Percentiles rank a stretch among this genome's conserved stretches.
Conservation (phyloP, 2,329 filamentous ascomycete species). For the Arthrocladium fulminans region DNA sequence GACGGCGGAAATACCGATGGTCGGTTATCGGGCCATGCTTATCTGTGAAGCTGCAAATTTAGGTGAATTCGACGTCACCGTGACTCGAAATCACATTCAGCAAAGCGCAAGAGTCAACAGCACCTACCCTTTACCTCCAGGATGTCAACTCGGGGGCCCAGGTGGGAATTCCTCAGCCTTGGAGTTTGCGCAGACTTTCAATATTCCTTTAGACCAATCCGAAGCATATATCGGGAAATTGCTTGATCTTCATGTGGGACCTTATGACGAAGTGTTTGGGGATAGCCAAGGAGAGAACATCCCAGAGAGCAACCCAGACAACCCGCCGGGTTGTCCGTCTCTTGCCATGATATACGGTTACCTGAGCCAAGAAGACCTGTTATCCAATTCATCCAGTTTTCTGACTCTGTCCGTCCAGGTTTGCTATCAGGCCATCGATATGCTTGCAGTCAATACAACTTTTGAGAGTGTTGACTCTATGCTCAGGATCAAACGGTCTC, state of each 20-base stretch:
- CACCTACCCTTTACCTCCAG: constrained; percentile 8
- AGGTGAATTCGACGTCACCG: constrained; percentile 5
- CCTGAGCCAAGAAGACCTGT: constrained; percentile 5
- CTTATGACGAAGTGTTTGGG: constrained; percentile 11
- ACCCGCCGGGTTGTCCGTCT: constrained; percentile 19
- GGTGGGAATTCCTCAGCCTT: constrained; percentile 11
- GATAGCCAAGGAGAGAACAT: constrained; percentile 9
- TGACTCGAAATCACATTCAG: constrained; percentile 6
- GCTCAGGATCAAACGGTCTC: constrained; percentile 7
- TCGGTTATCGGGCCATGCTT: constrained; percentile 11
- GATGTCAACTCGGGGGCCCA: constrained; percentile 13
- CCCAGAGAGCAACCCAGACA: constrained; percentile 11
- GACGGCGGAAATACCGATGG: neutral
- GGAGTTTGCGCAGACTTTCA: constrained; percentile 5
- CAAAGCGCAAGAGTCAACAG: constrained; percentile 4
- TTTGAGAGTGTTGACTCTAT: constrained; percentile 5
- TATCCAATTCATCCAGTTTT: neutral
- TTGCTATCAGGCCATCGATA: constrained; percentile 18
- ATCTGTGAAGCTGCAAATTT: constrained; percentile 4
- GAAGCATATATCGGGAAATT: constrained; percentile 13
- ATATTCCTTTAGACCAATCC: constrained; percentile 1
- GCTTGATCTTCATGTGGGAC: constrained; percentile 18
- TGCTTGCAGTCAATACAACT: constrained; percentile 3
- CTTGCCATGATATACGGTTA: constrained; percentile 18
- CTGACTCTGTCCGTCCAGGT: constrained; percentile 6